Percentiles rank a stretch among this genome's conserved stretches.
These are phyloP conservation scores for Dovyalis caffra DNA, from an alignment of 345 rosid species.

Conservation along the genomic window DNA sequence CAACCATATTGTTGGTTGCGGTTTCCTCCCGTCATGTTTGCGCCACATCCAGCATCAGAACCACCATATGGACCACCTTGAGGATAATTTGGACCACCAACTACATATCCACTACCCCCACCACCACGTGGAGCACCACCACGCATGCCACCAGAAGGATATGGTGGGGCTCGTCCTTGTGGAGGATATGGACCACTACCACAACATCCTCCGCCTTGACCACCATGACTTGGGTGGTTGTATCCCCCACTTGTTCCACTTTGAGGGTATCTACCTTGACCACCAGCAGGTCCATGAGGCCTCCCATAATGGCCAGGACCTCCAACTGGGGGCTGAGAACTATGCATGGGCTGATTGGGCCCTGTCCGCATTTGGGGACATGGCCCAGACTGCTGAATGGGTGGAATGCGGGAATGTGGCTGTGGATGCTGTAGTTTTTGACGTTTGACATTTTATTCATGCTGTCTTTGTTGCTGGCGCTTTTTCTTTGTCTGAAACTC, in stretches of 20 bases:
- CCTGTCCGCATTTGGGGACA: slow-evolving; percentile 59
- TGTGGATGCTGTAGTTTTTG: slow-evolving; percentile 86
- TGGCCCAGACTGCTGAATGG: slow-evolving; percentile 80
- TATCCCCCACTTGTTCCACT: slow-evolving; percentile 62
- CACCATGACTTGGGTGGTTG: slow-evolving; percentile 48
- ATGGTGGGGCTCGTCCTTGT: slow-evolving; percentile 77
- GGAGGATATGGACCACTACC: slow-evolving; percentile 71
- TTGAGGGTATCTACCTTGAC: slow-evolving; percentile 63
- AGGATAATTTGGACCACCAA: slow-evolving; percentile 67
- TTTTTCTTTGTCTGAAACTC: slow-evolving; percentile 97
- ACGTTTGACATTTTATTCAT: slow-evolving; percentile 76
- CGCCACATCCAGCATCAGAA: slow-evolving; percentile 72
- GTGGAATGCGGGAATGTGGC: slow-evolving; percentile 76
- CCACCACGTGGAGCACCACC: slow-evolving; percentile 63
- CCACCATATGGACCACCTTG: slow-evolving; percentile 73
- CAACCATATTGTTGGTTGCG: slow-evolving; percentile 86
- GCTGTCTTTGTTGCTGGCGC: slow-evolving; percentile 88
- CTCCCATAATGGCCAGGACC: slow-evolving; percentile 75
- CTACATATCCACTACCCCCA: slow-evolving; percentile 64
- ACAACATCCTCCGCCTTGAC: slow-evolving; percentile 65
- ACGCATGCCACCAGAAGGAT: slow-evolving; percentile 58
- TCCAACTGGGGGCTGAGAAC: slow-evolving; percentile 67
- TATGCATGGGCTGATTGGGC: slow-evolving; percentile 52
- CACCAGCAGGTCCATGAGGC: slow-evolving; percentile 77
- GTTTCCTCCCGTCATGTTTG: slow-evolving; percentile 74